Percentiles rank a stretch among this genome's conserved stretches.
These are phyloP conservation scores for Heritiera littoralis DNA, from an alignment of 345 rosid species.

Conservation along the genomic window DNA sequence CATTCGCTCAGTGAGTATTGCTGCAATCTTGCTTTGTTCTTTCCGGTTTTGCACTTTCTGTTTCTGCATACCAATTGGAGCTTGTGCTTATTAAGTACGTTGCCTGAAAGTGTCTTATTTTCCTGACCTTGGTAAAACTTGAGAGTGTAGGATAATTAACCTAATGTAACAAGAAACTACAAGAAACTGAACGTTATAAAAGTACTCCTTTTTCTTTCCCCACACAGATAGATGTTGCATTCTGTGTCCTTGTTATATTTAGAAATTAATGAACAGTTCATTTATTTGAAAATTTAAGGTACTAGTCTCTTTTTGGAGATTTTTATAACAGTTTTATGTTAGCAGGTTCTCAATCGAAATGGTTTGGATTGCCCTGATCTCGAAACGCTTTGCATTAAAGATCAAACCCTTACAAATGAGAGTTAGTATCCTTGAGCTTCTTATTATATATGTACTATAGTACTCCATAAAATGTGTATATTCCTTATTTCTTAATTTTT, in stretches of 20 bases:
- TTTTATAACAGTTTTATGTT: slow-evolving; percentile 12
- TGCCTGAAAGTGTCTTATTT: neutral
- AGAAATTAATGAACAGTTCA: neutral
- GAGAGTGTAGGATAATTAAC: neutral
- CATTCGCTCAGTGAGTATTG: slow-evolving; percentile 69
- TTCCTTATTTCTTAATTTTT: neutral
- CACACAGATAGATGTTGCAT: neutral
- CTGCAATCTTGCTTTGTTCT: neutral
- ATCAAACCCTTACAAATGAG: slow-evolving; percentile 79
- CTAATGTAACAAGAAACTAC: neutral
- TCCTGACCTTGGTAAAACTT: neutral
- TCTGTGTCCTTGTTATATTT: neutral
- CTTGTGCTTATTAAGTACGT: neutral
- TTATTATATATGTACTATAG: neutral
- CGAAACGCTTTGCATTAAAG: slow-evolving; percentile 69
- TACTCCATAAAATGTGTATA: neutral
- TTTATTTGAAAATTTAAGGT: slow-evolving; percentile 13
- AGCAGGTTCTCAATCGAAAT: slow-evolving; percentile 72
- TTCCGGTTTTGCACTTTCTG: neutral
- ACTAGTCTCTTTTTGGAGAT: neutral
- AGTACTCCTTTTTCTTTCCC: neutral
- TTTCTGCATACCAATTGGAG: neutral
- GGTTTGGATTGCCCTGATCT: slow-evolving; percentile 82
- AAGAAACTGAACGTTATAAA: neutral
- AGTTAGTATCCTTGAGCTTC: slow-evolving; percentile 44